Percentiles rank a stretch among this genome's conserved stretches.
These are phyloP conservation scores for Sporisorium exsertum DNA, from an alignment of 1,284 basidiomycete genomes.

Conservation along the genomic window DNA sequence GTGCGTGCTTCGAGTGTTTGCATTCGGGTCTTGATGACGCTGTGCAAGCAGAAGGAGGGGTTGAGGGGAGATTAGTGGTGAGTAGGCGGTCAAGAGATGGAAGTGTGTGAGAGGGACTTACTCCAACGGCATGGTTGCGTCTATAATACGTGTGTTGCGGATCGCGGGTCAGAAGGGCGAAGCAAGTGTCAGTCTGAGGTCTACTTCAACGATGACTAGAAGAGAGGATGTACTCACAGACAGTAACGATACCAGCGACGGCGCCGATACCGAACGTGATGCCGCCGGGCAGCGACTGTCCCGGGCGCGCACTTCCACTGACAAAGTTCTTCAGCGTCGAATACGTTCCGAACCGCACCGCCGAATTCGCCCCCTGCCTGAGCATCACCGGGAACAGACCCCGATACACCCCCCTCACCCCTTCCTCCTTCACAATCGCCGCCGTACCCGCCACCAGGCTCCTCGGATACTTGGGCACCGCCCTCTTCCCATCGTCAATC, in stretches of 20 bases:
- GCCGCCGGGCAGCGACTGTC: conserved; percentile 84
- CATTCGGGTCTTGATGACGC: conserved; percentile 98
- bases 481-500: conserved; percentile 90
- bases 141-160: conserved; percentile 4
- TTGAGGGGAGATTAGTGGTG: background rate
- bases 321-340: conserved; percentile 86
- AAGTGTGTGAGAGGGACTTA: conserved; percentile 19
- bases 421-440: conserved; percentile 86
- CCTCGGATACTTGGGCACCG: conserved; percentile 81
- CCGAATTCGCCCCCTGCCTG: conserved; percentile 96
- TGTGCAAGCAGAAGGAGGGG: conserved; percentile 65
- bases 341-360: conserved; percentile 96
- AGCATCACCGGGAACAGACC: conserved; percentile 96
- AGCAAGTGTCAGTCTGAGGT: background rate
- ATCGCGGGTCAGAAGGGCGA: background rate
- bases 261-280: conserved; percentile 96
- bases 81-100: background rate
- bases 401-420: conserved; percentile 82
- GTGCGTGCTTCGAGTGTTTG: conserved; percentile 85
- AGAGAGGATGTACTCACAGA: conserved; percentile 74
- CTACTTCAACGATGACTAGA: background rate
- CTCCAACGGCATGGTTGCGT: conserved; percentile 68
- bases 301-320: conserved; percentile 83
- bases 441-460: conserved; percentile 89
- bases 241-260: conserved; percentile 91